These are phyloP conservation scores for Aspergillus pseudoviridinutans DNA, from an alignment of 2,329 filamentous ascomycete genomes.

Conservation along the genomic window DNA sequence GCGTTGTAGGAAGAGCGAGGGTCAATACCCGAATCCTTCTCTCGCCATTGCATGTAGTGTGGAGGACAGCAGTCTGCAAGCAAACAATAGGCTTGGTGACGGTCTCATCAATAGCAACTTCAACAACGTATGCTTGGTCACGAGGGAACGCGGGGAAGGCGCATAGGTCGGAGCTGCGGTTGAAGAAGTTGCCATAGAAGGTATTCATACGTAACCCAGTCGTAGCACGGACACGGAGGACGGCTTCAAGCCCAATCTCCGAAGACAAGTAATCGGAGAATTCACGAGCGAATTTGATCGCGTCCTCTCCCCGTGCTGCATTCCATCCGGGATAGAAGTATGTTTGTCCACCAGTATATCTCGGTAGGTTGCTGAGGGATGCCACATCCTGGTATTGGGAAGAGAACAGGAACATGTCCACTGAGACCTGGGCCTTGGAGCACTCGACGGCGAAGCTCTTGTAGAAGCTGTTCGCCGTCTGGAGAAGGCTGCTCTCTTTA, in stretches of 20 bases:
- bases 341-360: conserved; percentile 95
- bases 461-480: conserved; percentile 95
- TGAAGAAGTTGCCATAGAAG: conserved; percentile 99
- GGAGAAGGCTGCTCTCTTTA: conserved; percentile 81
- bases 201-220: conserved; percentile 94
- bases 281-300: conserved; percentile 94
- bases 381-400: conserved; percentile 97
- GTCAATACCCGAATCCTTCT: conserved; percentile 93
- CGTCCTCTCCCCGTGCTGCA: conserved; percentile 86
- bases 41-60: conserved; percentile 97
- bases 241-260: conserved; percentile 93
- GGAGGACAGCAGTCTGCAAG: conserved; percentile 88
- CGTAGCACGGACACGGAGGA: conserved; percentile 89
- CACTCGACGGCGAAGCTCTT: conserved; percentile 99
- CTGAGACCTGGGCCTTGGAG: conserved; percentile 96
- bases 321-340: conserved; percentile 99
- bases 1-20: conserved; percentile 85
- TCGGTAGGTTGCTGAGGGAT: conserved; percentile 87
- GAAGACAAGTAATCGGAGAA: conserved; percentile 96
- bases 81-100: conserved; percentile 88
- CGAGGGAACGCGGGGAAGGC: conserved; percentile 97
- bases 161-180: conserved; percentile 93
- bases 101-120: conserved; percentile 95
- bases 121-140: conserved; percentile 95
- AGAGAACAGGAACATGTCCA: conserved; percentile 97